phyloP scores from a whole-genome alignment of 345 rosid genomes.

The Hibiscus tridactylites region DNA sequence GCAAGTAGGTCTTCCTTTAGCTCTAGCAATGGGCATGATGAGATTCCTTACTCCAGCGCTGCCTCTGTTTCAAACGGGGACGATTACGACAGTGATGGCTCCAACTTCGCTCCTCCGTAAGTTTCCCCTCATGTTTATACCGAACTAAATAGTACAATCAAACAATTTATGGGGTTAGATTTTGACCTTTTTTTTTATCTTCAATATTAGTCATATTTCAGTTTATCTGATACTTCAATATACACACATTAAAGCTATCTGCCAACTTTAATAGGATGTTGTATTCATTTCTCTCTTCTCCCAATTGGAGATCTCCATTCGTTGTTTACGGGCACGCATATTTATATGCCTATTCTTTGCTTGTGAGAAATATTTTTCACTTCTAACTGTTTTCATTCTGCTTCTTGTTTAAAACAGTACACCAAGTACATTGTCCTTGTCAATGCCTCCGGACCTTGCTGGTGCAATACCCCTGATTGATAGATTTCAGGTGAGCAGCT shows the following conservation, averaged over 20 bases:
- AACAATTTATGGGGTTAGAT: not conserved
- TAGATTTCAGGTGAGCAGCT: slow-evolving; percentile 62
- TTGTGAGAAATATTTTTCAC: not conserved
- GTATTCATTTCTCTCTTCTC: not conserved
- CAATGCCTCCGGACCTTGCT: slow-evolving; percentile 85
- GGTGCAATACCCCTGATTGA: slow-evolving; percentile 89
- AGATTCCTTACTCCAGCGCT: slow-evolving; percentile 29
- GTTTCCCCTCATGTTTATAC: slow-evolving; percentile 6
- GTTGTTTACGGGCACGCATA: not conserved
- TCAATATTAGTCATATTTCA: not conserved
- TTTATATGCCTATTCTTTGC: not conserved
- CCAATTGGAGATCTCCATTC: not conserved
- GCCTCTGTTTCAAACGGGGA: slow-evolving; percentile 48
- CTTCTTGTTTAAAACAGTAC: slow-evolving; percentile 29
- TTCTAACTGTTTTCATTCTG: slow-evolving; percentile 1
- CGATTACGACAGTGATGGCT: slow-evolving; percentile 68
- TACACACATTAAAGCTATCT: too few relatives aligned
- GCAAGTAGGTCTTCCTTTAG: slow-evolving; percentile 43
- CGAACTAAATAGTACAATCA: not conserved
- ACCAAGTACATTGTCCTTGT: slow-evolving; percentile 41
- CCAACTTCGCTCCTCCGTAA: slow-evolving; percentile 53
- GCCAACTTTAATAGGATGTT: not conserved
- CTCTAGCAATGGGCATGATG: slow-evolving; percentile 39
- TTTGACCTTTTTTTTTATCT: not conserved
- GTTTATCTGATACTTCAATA: not conserved